A percentile compares a stretch with the other conserved stretches of the same genome.
phyloP scores from a whole-genome alignment of 1,284 basidiomycete species.

The Calocybe gambosa region DNA sequence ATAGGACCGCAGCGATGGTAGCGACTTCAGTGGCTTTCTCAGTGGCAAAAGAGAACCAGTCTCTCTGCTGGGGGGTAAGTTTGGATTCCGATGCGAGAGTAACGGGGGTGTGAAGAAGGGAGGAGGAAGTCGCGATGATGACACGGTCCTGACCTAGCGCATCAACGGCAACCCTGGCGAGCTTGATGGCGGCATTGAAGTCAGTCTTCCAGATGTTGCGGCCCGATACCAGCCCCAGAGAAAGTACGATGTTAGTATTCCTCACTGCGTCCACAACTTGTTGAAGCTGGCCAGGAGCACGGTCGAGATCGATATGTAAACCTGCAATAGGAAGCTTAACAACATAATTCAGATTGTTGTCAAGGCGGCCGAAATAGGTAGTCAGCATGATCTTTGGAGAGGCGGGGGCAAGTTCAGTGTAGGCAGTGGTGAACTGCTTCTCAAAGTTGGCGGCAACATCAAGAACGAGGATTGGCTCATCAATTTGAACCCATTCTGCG shows the following conservation, averaged over 20 bases:
- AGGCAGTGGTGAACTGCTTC: constrained; percentile 79
- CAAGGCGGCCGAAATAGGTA: constrained; percentile 96
- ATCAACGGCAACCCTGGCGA: constrained; percentile 82
- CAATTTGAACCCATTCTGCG: constrained; percentile 92
- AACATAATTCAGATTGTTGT: constrained; percentile 85
- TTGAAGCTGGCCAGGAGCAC: constrained; percentile 88
- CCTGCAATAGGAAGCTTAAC: constrained; percentile 92
- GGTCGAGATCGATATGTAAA: constrained; percentile 96
- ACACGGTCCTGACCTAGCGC: constrained; percentile 84
- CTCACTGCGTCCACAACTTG: constrained; percentile 82
- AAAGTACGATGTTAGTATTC: constrained; percentile 76
- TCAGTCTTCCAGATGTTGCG: constrained; percentile 99
- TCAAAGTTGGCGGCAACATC: constrained; percentile 80
- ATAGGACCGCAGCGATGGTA: constrained; percentile 77
- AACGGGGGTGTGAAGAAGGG: constrained; percentile 97
- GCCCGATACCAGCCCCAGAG: constrained; percentile 95
- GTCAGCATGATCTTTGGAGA: constrained; percentile 91
- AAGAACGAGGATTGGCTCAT: constrained; percentile 95
- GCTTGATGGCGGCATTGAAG: constrained; percentile 78
- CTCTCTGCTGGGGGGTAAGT: constrained; percentile 85
- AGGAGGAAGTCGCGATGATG: constrained; percentile 93
- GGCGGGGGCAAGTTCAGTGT: constrained; percentile 77
- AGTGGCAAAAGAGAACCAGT: constrained; percentile 98
- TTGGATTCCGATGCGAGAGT: constrained; percentile 92
- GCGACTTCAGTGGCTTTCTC: constrained; percentile 96